Conservation (phyloP, 2,329 filamentous ascomycete species). For the Plenodomus biglobosus region DNA sequence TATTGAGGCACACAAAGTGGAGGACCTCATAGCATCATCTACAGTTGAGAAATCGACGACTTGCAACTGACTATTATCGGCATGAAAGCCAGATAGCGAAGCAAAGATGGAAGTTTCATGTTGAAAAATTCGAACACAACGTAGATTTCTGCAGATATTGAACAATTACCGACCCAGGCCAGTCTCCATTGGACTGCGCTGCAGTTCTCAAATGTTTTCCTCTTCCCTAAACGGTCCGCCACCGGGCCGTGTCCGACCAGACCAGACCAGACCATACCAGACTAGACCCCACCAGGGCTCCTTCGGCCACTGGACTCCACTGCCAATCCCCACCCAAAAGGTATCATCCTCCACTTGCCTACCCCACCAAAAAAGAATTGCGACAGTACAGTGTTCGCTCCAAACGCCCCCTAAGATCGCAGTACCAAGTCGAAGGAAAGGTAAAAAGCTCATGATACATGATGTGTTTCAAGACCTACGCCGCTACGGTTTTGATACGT, state of each 20-base stretch:
- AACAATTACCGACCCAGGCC: background rate
- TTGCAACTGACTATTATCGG: too few relatives aligned
- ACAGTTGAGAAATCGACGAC: too few relatives aligned
- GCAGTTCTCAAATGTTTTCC: background rate
- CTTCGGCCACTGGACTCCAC: too few relatives aligned
- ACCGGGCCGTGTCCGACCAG: too few relatives aligned
- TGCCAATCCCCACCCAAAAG: background rate
- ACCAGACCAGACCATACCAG: too few relatives aligned
- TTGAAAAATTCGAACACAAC: background rate
- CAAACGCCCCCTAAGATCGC: background rate
- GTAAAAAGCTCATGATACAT: slow-evolving; percentile 16
- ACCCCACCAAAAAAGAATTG: background rate
- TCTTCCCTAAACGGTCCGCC: too few relatives aligned
- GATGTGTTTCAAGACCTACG: slow-evolving; percentile 13
- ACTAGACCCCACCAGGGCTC: too few relatives aligned
- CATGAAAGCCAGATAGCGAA: too few relatives aligned
- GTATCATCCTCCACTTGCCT: background rate
- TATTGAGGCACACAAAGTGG: too few relatives aligned
- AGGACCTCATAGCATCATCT: too few relatives aligned
- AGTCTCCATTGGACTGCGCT: background rate
- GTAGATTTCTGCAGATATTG: background rate
- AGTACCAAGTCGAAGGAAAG: slow-evolving; percentile 1
- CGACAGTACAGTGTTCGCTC: background rate
- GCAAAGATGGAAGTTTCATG: too few relatives aligned
- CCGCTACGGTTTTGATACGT: slow-evolving; percentile 11